These are phyloP conservation scores for Eutrema heterophyllum DNA, from an alignment of 345 rosid genomes.

Conservation along the genomic window DNA sequence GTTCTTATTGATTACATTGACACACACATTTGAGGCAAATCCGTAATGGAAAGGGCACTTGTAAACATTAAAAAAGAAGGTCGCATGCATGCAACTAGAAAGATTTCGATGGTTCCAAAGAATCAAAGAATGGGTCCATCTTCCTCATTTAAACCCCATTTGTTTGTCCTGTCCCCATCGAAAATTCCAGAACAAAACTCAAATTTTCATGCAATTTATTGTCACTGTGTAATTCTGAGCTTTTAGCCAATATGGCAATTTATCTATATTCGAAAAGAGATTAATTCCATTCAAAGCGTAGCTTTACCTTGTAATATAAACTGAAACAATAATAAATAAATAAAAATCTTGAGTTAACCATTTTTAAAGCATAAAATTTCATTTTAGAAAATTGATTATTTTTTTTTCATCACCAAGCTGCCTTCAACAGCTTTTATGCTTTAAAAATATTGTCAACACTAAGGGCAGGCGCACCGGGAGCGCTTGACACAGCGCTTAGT, in stretches of 20 bases:
- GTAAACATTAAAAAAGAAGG: slow-evolving; percentile 21
- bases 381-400: not conserved
- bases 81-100: slow-evolving; percentile 23
- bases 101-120: slow-evolving; percentile 12
- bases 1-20: not conserved
- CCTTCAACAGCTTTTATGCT: too few species aligned
- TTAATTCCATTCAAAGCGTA: not conserved
- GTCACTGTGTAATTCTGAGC: not conserved
- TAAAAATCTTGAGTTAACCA: not conserved
- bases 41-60: slow-evolving; percentile 4
- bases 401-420: slow-evolving; percentile 10
- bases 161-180: not conserved
- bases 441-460: too few species aligned
- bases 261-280: not conserved
- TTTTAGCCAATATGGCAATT: not conserved
- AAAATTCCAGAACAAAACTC: not conserved
- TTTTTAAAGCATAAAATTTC: not conserved
- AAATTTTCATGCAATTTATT: not conserved
- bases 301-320: not conserved
- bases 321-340: not conserved
- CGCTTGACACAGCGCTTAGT: too few species aligned
- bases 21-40: not conserved
- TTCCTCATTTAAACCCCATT: not conserved
- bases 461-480: too few species aligned
- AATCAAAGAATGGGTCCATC: slow-evolving; percentile 21